phyloP scores from a whole-genome alignment of 2,329 filamentous ascomycete genomes.

The Diplodia intermedia region DNA sequence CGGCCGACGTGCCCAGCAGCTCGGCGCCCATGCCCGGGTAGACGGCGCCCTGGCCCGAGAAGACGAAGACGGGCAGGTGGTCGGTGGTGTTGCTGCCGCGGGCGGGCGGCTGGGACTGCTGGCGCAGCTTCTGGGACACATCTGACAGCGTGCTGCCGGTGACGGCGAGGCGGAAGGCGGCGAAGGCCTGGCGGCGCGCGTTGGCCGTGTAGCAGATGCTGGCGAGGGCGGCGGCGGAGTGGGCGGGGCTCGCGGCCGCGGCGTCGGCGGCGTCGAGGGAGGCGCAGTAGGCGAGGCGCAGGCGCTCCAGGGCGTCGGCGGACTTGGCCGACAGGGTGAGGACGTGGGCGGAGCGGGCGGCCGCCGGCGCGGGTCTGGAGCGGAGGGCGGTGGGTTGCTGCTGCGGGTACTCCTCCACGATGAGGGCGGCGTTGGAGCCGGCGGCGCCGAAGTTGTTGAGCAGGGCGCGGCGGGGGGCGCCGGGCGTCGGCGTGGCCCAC shows the following conservation, averaged over 20 bases:
- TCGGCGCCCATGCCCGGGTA: constrained; percentile 32
- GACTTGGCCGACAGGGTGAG: constrained; percentile 17
- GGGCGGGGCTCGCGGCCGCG: no score
- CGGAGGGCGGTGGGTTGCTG: no score
- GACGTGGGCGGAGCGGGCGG: background rate
- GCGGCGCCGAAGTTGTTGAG: constrained; percentile 41
- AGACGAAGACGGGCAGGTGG: constrained; percentile 5
- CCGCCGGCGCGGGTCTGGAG: background rate
- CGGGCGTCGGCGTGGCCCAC: no score
- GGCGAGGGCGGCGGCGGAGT: background rate
- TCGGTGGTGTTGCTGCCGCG: background rate
- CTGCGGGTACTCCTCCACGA: constrained; percentile 14
- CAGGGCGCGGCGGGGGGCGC: constrained; percentile 24
- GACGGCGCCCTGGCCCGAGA: constrained; percentile 33
- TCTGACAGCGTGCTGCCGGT: background rate
- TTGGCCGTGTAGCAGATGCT: constrained; percentile 5
- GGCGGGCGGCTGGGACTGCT: background rate
- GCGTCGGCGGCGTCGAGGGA: background rate
- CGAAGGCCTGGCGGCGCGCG: background rate
- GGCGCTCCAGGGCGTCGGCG: background rate
- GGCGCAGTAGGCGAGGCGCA: background rate
- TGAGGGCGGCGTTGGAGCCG: constrained; percentile 37
- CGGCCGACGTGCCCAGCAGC: constrained; percentile 33
- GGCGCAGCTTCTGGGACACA: background rate
- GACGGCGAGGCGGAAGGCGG: background rate